Evolutionary conservation across 1,284 basidiomycete species (phyloP), one percentile per base, ranked within the genome.

Genomic region (Ceratobasidium sp.): DNA sequence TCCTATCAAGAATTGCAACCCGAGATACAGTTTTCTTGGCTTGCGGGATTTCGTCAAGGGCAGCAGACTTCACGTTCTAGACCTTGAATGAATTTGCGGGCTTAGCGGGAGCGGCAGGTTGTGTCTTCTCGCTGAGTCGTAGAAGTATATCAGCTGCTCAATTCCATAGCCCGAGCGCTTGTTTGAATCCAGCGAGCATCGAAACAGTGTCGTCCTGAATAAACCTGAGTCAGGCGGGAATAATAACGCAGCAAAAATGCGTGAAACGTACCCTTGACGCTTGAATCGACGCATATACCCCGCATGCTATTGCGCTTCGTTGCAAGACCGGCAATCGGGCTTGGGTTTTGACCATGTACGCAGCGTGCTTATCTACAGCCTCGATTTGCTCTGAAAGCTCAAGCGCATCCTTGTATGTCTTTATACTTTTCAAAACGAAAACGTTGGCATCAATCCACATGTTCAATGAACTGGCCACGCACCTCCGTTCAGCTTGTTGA

Each of bases 101-200:
- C 7, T 84, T 82, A n/a, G 82, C 56, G 1, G 82, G 81, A 1
- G 87, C 40, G 37, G 66, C 40, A 32, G 87, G 54, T 82, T 78
- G 76, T 17, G 25, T 59, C 59, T 76, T 78, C 11, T 81, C 77
- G 4, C 80, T 86, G 6, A 95, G 85, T 9, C 93, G 90, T 2
- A 89, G 84, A 0, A 96, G 82, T 0, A 90, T 89, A 43, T 94
- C 92, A 0, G 91, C 85, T 0, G 94, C 94, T 44, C 94, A 89
- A 80, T 92, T 93, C 88, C 91, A 95, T 0, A 97, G 84, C 2
- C 95, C 89, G 77, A 96, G 86, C 0, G 93, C 89, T 79, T 94
- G 92, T 11, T 92, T 85, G 71, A 92, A 86, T n/a, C 88, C 88
- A 32, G 88, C 86, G 19, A 96, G 82, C 0, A 91, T 89, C 0